These are phyloP conservation scores for Cryptococcus deneoformans DNA, from an alignment of 1,284 basidiomycete species.

Conservation along the genomic window DNA sequence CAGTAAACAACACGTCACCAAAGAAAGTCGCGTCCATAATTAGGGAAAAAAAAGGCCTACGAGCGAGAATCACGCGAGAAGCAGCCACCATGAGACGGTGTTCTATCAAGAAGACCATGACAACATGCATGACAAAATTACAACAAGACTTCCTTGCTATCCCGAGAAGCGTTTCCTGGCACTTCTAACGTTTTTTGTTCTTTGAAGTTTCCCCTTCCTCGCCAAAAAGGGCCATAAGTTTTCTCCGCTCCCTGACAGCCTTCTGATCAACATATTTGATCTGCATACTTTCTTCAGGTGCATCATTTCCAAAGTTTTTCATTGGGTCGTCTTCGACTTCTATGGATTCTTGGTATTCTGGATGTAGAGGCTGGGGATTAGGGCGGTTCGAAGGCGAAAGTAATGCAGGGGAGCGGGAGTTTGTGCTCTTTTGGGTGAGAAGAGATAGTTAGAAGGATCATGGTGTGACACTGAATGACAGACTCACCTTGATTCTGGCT, in stretches of 20 bases:
- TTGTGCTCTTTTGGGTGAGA: not conserved
- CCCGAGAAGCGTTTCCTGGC: no score
- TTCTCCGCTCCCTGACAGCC: conserved; percentile 10
- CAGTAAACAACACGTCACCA: no score
- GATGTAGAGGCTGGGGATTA: not conserved
- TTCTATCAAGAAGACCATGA: no score
- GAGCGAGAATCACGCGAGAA: no score
- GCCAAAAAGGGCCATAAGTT: conserved; percentile 14
- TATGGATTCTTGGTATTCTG: not conserved
- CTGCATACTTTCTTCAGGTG: conserved; percentile 7
- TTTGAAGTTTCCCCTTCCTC: not conserved
- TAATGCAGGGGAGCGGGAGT: not conserved
- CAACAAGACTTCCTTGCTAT: no score
- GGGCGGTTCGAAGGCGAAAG: not conserved
- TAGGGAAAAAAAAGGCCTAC: no score
- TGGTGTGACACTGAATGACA: not conserved
- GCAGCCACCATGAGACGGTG: no score
- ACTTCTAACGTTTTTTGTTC: no score
- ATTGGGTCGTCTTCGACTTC: not conserved
- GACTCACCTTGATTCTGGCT: conserved; percentile 13
- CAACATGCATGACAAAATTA: no score
- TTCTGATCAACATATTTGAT: conserved; percentile 13
- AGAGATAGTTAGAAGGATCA: no score
- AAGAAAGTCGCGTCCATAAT: no score
- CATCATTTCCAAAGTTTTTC: not conserved